Conservation (phyloP, 345 rosid species). For the Populus alba region DNA sequence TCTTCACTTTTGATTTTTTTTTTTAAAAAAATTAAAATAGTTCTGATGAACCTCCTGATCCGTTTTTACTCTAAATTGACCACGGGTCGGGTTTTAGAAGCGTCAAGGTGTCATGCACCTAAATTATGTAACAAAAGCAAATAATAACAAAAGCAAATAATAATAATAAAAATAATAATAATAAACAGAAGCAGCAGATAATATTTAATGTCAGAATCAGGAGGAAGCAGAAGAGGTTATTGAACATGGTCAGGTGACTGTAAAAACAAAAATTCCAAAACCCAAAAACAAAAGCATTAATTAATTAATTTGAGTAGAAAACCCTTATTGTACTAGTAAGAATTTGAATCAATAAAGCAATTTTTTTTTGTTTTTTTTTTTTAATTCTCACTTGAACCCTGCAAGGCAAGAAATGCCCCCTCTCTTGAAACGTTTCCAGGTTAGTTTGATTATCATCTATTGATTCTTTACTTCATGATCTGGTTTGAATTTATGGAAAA, state of each 20-base stretch:
- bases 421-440: conserved; percentile 13
- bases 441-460: neutral
- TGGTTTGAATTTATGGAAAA: neutral
- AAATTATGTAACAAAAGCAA: neutral
- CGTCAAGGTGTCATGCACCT: neutral
- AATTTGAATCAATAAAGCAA: neutral
- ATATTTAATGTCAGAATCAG: neutral
- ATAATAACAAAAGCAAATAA: neutral
- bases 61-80: too few species aligned
- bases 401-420: conserved; percentile 13
- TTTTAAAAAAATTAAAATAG: too few species aligned
- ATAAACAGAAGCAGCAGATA: neutral
- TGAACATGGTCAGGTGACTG: conserved; percentile 22
- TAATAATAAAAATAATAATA: conserved; percentile 1
- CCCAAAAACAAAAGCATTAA: neutral
- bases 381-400: neutral
- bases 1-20: too few species aligned
- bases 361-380: neutral
- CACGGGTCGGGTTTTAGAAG: too few species aligned
- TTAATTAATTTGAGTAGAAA: neutral
- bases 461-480: neutral
- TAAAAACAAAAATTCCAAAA: neutral
- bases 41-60: too few species aligned
- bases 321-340: neutral
- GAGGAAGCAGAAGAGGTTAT: neutral